Evolutionary conservation across 1,284 basidiomycete genomes (phyloP).

Genomic region (Microbotryum scabiosae): DNA sequence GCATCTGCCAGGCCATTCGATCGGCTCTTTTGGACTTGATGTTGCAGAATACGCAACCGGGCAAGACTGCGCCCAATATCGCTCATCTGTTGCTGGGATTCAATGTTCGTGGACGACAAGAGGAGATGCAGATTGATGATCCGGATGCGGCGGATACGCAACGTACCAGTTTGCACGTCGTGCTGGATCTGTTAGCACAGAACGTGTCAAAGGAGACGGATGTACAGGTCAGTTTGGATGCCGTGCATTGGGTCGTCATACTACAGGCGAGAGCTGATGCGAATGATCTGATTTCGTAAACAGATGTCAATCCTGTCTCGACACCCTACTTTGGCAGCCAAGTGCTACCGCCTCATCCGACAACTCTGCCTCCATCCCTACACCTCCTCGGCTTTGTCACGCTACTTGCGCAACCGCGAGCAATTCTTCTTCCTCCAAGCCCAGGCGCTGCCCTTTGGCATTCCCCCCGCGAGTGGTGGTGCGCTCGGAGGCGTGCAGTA

Average conservation of each 20-base stretch:
- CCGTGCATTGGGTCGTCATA: too few species aligned
- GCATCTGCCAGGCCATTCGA: slow-evolving; percentile 60
- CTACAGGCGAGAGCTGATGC: neutral
- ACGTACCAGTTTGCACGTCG: slow-evolving; percentile 66
- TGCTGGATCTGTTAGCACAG: slow-evolving; percentile 65
- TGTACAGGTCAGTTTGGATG: slow-evolving; percentile 29
- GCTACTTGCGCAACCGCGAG: slow-evolving; percentile 79
- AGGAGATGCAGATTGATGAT: slow-evolving; percentile 42
- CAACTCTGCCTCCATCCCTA: slow-evolving; percentile 78
- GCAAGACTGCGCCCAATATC: slow-evolving; percentile 66
- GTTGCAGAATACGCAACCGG: slow-evolving; percentile 62
- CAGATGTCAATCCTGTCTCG: slow-evolving; percentile 50
- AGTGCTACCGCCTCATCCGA: slow-evolving; percentile 71
- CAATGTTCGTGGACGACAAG: slow-evolving; percentile 47
- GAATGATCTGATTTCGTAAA: neutral
- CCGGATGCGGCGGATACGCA: slow-evolving; percentile 57
- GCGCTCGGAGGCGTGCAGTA: slow-evolving; percentile 62
- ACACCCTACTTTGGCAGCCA: slow-evolving; percentile 75
- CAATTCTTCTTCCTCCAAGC: slow-evolving; percentile 84
- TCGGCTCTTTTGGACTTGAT: slow-evolving; percentile 78
- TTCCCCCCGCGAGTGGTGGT: slow-evolving; percentile 36
- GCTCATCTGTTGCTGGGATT: slow-evolving; percentile 82
- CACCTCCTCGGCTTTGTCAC: slow-evolving; percentile 72
- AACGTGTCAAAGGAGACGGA: slow-evolving; percentile 55
- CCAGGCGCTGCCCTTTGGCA: slow-evolving; percentile 51